A percentile compares a stretch with the other conserved stretches of the same genome.
Evolutionary conservation across 1,284 basidiomycete species (phyloP).

Genomic region (Rhodotorula glutinis): DNA sequence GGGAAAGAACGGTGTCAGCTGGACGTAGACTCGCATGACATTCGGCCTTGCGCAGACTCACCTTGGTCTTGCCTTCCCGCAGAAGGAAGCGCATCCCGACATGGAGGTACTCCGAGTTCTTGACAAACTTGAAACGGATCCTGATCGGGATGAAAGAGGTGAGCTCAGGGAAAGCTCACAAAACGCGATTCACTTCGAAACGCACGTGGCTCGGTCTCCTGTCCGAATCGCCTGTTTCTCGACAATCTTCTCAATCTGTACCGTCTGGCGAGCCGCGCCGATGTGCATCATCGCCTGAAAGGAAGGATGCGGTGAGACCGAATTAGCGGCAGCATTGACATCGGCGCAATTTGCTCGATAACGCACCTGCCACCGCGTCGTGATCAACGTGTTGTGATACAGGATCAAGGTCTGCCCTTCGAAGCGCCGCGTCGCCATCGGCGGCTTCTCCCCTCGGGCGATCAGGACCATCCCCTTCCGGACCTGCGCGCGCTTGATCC

Average conservation of each 20-base stretch:
- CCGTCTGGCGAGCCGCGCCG: constrained; percentile 81
- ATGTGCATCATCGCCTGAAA: constrained; percentile 42
- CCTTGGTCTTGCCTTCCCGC: constrained; percentile 90
- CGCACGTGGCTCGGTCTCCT: constrained; percentile 28
- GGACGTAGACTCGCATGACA: neutral
- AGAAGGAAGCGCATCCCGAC: constrained; percentile 87
- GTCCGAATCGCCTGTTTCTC: constrained; percentile 60
- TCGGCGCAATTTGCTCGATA: neutral
- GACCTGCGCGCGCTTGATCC: constrained; percentile 74
- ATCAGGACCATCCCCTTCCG: constrained; percentile 88
- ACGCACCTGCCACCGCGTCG: constrained; percentile 34
- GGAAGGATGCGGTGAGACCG: neutral
- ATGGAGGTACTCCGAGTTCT: constrained; percentile 79
- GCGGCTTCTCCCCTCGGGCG: constrained; percentile 69
- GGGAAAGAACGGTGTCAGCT: neutral
- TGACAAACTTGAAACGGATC: constrained; percentile 76
- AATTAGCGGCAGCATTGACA: too few relatives aligned
- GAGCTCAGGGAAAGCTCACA: neutral
- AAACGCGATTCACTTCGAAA: neutral
- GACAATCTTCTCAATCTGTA: constrained; percentile 69
- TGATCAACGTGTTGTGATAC: constrained; percentile 62
- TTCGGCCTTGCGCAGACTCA: constrained; percentile 42
- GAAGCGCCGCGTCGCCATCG: constrained; percentile 69
- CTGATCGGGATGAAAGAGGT: neutral
- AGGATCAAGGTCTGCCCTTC: constrained; percentile 76